Percentiles rank a stretch among this genome's conserved stretches.
Conservation (phyloP, 768 basidiomycete species). For the Lanmaoa pseudosensibilis region DNA sequence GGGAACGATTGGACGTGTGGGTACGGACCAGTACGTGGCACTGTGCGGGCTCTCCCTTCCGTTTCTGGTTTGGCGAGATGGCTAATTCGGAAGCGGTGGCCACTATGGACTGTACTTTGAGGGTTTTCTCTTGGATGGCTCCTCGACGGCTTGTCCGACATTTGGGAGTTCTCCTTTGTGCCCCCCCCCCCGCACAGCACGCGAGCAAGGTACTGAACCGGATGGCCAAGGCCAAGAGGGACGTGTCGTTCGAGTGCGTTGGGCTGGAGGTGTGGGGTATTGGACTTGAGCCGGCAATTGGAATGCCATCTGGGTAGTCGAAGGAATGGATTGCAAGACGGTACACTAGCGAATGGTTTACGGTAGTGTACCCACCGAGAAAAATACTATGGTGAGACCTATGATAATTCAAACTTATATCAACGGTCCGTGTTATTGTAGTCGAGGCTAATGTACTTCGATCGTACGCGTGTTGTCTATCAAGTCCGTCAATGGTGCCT, state of each 20-base stretch:
- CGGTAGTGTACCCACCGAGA: too few species aligned
- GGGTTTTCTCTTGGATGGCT: constrained; percentile 75
- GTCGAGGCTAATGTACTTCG: too few species aligned
- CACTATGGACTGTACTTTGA: constrained; percentile 89
- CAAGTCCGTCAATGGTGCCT: too few species aligned
- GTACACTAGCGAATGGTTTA: too few species aligned
- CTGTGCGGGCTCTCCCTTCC: constrained; percentile 57
- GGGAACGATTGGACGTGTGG: constrained; percentile 58
- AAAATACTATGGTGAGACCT: too few species aligned
- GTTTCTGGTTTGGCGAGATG: not conserved
- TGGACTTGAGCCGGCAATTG: too few species aligned
- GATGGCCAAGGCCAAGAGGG: constrained; percentile 13
- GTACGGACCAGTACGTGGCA: constrained; percentile 86
- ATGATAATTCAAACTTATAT: too few species aligned
- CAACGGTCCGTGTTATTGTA: too few species aligned
- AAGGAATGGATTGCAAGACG: too few species aligned
- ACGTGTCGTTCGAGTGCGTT: constrained; percentile 81
- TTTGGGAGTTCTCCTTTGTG: constrained; percentile 87
- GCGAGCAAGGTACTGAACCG: constrained; percentile 20
- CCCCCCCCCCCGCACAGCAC: constrained; percentile 31
- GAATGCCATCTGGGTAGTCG: too few species aligned
- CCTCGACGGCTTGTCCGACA: constrained; percentile 80
- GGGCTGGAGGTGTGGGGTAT: too few species aligned
- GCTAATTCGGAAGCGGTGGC: constrained; percentile 25
- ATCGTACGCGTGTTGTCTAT: too few species aligned